Evolutionary conservation across 2,329 filamentous ascomycete genomes (phyloP), one percentile per base, ranked within the genome.

Genomic region (Botrytis elliptica): DNA sequence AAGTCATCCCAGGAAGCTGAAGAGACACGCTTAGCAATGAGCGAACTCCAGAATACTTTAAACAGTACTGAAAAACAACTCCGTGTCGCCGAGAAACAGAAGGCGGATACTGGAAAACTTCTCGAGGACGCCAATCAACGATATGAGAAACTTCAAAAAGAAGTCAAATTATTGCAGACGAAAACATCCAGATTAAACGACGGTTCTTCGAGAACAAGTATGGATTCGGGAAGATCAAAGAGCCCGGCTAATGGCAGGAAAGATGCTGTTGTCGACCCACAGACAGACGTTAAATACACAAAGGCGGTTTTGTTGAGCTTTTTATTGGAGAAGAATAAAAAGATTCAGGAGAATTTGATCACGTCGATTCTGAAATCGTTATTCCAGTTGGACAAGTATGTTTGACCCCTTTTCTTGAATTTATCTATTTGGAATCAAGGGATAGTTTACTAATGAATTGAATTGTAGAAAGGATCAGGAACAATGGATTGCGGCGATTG

Each of bases 41-140:
- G 89, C 10, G 91, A 93, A 77, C 86, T 99, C 46, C 90, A 93
- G 2, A 88, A 93, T 74, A 91, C 94, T 0, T 86, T 99, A 1
- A 95, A 98, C 77, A 93, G 93, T 66, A 95, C 92, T 52, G 96
- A 99, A 83, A 90, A 88, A 80, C 93, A 97, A 82, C 90, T 93
- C 0, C 88, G 90, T 44, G 92, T 96, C n/a, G 86, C 93, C 8
- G 95, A 98, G 82, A 93, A 90, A 83, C 93, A 97, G 80, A 92
- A 91, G 76, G 84, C 86, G 0, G 94, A 97, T 75, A 84, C 97
- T 69, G 88, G 92, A 64, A 89, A 90, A 60, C 86, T 92, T 46
- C 87, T 97, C 3, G 94, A 97, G 78, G 95, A 98, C 77, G 89
- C 90, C 42, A 91, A 92, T 76, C 85, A 87, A 72, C 89, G 92